Evolutionary conservation across 116 monocot genomes (phyloP).

Genomic region (Posidonia oceanica): DNA sequence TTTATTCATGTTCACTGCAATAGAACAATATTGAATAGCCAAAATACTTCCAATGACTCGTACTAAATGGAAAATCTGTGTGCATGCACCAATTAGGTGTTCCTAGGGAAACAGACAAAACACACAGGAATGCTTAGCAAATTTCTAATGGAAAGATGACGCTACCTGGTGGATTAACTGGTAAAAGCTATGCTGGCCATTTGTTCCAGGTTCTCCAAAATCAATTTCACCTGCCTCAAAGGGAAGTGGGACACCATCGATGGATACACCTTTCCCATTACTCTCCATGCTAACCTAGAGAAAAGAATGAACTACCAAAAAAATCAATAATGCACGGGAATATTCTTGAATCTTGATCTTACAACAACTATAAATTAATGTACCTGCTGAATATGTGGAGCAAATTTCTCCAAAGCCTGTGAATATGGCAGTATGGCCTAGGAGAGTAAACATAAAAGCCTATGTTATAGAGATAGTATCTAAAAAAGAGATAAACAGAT

Average conservation of each 20-base stretch:
- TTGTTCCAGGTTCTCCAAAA: slow-evolving; percentile 99
- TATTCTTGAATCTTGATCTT: background rate
- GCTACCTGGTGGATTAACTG: slow-evolving; percentile 94
- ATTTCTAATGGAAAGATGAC: background rate
- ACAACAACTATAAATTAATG: slow-evolving; percentile 2
- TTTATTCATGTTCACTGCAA: no score
- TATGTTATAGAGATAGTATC: background rate
- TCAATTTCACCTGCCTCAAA: slow-evolving; percentile 96
- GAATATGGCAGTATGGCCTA: slow-evolving; percentile 93
- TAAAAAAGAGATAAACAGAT: background rate
- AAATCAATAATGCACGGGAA: background rate
- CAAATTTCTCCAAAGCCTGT: slow-evolving; percentile 94
- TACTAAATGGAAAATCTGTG: no score
- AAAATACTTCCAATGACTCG: no score
- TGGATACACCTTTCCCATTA: slow-evolving; percentile 97
- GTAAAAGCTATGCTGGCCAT: slow-evolving; percentile 98
- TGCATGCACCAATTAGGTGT: no score
- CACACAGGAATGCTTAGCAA: background rate
- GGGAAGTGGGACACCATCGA: slow-evolving; percentile 82
- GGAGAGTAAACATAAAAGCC: background rate
- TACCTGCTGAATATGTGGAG: slow-evolving; percentile 98
- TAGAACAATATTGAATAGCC: no score
- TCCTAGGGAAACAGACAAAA: background rate
- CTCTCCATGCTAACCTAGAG: slow-evolving; percentile 96
- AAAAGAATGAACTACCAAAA: background rate